phyloP scores from a whole-genome alignment of 331 rosid genomes.

The Erythrophleum ivorense region DNA sequence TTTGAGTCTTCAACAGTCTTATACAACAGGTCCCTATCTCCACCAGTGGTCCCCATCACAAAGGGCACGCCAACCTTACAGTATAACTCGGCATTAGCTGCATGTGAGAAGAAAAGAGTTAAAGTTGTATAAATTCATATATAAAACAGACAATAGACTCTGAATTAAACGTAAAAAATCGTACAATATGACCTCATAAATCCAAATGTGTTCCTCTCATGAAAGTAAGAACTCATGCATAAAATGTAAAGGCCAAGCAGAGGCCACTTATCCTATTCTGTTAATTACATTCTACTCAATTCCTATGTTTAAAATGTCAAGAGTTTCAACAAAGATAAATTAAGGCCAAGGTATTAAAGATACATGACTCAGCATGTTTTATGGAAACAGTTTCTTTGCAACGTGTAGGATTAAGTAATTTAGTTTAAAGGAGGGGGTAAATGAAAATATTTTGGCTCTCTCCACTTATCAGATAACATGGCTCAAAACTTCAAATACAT shows the following conservation, averaged over 20 bases:
- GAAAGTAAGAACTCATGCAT: constrained; percentile 1
- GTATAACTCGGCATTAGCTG: constrained; percentile 91
- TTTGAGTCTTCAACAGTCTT: constrained; percentile 75
- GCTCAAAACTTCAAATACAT: constrained; percentile 30
- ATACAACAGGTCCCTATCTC: constrained; percentile 65
- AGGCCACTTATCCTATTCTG: constrained; percentile 13
- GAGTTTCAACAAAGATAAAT: constrained; percentile 19
- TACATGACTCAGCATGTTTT: constrained; percentile 1
- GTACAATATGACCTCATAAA: constrained; percentile 18
- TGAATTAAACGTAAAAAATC: constrained; percentile 22
- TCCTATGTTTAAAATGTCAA: constrained; percentile 8
- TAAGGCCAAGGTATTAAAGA: background rate
- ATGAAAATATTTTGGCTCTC: background rate
- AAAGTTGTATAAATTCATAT: background rate
- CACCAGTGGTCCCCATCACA: constrained; percentile 97
- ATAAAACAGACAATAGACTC: background rate
- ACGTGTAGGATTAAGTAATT: background rate
- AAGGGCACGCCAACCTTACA: constrained; percentile 87
- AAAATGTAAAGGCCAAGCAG: background rate
- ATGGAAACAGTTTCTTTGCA: background rate
- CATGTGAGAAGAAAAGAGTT: constrained; percentile 30
- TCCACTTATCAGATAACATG: background rate
- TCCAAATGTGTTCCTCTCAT: background rate
- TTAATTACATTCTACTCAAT: constrained; percentile 9
- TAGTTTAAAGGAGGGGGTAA: background rate